A percentile compares a stretch with the other conserved stretches of the same genome.
Conservation (phyloP, 2,329 filamentous ascomycete genomes). For the Aspergillus chevalieri region DNA sequence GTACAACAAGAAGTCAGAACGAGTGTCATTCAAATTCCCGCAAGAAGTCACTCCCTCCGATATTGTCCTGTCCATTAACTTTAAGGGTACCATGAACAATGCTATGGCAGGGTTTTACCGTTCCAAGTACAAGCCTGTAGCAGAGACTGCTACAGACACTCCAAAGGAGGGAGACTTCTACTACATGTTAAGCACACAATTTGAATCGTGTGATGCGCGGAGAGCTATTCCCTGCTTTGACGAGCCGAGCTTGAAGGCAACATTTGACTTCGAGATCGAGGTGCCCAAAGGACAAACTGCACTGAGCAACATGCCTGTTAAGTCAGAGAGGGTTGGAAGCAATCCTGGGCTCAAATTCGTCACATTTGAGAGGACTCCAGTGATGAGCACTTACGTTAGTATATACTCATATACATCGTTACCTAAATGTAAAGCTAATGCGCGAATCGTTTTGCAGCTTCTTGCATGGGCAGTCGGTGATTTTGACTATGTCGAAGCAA, state of each 20-base stretch:
- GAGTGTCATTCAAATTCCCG: conserved; percentile 70
- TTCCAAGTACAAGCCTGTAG: conserved; percentile 82
- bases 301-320: conserved; percentile 92
- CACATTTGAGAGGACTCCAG: conserved; percentile 72
- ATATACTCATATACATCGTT: background rate
- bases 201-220: conserved; percentile 92
- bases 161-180: conserved; percentile 62
- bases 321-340: conserved; percentile 62
- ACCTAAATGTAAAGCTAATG: background rate
- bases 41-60: conserved; percentile 63
- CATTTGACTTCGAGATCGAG: conserved; percentile 90
- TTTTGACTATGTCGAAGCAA: conserved; percentile 92
- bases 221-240: conserved; percentile 97
- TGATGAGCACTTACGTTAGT: conserved; percentile 77
- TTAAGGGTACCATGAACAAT: conserved; percentile 78
- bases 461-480: conserved; percentile 93
- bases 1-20: conserved; percentile 79
- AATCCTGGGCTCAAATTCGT: conserved; percentile 60
- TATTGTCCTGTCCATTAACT: conserved; percentile 66
- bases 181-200: conserved; percentile 89
- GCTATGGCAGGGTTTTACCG: conserved; percentile 91
- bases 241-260: conserved; percentile 93
- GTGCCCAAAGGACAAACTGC: conserved; percentile 82
- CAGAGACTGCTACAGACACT: conserved; percentile 66
- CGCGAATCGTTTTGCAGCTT: conserved; percentile 52